Percentiles rank a stretch among this genome's conserved stretches.
These are phyloP conservation scores for Fraxinus anomala DNA, from an alignment of 257 asterid species.

Conservation along the genomic window DNA sequence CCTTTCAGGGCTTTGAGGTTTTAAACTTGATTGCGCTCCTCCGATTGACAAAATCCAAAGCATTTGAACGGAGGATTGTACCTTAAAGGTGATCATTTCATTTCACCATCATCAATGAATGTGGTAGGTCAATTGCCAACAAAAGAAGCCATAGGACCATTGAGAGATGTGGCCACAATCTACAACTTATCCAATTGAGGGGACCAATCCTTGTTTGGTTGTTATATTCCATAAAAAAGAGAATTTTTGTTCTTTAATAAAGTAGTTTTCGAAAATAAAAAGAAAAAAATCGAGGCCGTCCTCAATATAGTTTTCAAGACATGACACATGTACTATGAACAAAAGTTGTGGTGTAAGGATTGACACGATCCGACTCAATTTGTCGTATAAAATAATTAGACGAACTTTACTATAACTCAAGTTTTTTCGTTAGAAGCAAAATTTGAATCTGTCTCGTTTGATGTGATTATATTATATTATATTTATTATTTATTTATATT, in stretches of 20 bases:
- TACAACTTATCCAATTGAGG: slow-evolving; percentile 18
- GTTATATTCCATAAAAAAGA: slow-evolving; percentile 1
- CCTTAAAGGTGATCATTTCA: neutral
- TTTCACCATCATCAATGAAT: neutral
- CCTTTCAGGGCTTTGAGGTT: too few relatives aligned
- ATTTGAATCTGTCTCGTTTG: too few relatives aligned
- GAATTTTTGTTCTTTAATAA: neutral
- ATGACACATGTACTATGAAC: neutral
- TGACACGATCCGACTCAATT: neutral
- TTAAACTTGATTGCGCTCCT: too few relatives aligned
- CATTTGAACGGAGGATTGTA: too few relatives aligned
- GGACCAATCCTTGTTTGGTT: slow-evolving; percentile 16
- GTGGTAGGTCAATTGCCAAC: neutral
- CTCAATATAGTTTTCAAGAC: neutral
- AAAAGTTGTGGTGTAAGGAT: neutral
- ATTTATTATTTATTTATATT: too few relatives aligned
- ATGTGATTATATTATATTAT: too few relatives aligned
- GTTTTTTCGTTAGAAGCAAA: too few relatives aligned
- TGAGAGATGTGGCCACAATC: slow-evolving; percentile 20
- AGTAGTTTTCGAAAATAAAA: neutral
- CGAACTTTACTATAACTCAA: too few relatives aligned
- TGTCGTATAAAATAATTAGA: neutral
- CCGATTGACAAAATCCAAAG: too few relatives aligned
- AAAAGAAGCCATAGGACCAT: slow-evolving; percentile 22
- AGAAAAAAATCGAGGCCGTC: too few relatives aligned